These are phyloP conservation scores for Syzygium jambos DNA, from an alignment of 345 rosid genomes.

Conservation along the genomic window DNA sequence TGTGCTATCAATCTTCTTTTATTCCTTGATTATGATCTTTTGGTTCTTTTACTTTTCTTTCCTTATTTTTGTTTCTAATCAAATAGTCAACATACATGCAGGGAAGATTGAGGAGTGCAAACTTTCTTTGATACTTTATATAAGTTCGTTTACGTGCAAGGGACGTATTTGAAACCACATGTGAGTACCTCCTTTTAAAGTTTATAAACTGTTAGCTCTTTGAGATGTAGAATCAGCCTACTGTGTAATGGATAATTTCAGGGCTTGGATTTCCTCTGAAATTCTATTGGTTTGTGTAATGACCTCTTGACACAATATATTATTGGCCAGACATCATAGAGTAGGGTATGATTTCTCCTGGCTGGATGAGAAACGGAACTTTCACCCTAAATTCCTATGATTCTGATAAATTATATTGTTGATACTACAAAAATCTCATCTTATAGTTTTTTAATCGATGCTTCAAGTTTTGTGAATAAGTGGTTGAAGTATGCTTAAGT, in stretches of 20 bases:
- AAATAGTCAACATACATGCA: constrained; percentile 2
- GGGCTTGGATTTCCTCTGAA: neutral
- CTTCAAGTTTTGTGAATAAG: neutral
- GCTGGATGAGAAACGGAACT: neutral
- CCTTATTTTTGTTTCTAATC: neutral
- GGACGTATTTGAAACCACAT: constrained; percentile 85
- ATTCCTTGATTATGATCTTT: neutral
- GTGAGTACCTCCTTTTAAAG: constrained; percentile 32
- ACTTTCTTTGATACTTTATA: constrained; percentile 11
- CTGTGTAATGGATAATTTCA: neutral
- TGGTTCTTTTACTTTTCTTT: neutral
- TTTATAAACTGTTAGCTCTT: neutral
- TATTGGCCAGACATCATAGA: neutral
- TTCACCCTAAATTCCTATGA: too few relatives aligned
- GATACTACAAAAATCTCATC: neutral
- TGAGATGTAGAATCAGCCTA: neutral
- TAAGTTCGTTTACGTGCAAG: constrained; percentile 80
- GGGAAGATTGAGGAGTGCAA: constrained; percentile 66
- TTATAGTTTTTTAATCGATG: neutral
- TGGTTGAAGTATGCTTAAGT: neutral
- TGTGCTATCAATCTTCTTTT: neutral
- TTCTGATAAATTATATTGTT: neutral
- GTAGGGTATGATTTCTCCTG: neutral
- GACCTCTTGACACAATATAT: neutral
- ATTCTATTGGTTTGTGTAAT: neutral